These are phyloP conservation scores for Coemansia sp. DNA, from an alignment of 192 early-diverging fungal genomes.

Conservation along the genomic window DNA sequence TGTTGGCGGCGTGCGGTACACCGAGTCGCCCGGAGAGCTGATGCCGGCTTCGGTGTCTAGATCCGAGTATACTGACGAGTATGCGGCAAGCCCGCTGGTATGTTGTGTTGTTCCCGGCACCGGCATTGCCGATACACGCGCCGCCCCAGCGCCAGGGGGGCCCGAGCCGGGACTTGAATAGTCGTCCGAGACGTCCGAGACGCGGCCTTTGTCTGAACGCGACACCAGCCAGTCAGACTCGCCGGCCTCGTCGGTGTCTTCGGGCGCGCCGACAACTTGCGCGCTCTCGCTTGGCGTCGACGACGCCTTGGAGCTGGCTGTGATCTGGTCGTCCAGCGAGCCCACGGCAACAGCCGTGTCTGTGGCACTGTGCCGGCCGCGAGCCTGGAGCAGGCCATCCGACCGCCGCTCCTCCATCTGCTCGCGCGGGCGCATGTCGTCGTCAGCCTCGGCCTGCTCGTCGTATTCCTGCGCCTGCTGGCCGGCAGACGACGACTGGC, in stretches of 20 bases:
- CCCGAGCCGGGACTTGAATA: slow-evolving; percentile 31
- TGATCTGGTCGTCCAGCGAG: slow-evolving; percentile 31
- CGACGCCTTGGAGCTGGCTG: slow-evolving; percentile 23
- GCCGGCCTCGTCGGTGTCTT: slow-evolving; percentile 15
- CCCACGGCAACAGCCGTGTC: slow-evolving; percentile 43
- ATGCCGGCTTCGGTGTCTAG: slow-evolving; percentile 46
- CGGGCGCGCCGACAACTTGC: slow-evolving; percentile 9
- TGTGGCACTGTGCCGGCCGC: slow-evolving; percentile 13
- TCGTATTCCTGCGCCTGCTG: slow-evolving; percentile 4
- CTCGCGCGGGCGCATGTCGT: slow-evolving; percentile 2
- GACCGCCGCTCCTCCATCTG: neutral
- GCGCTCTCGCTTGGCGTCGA: slow-evolving; percentile 13
- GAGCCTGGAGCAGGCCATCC: neutral
- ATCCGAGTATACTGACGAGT: slow-evolving; percentile 36
- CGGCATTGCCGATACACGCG: slow-evolving; percentile 7
- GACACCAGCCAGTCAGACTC: slow-evolving; percentile 44
- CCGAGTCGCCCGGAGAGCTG: slow-evolving; percentile 48
- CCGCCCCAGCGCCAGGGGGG: slow-evolving; percentile 5
- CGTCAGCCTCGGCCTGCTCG: neutral
- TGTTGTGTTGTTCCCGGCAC: neutral
- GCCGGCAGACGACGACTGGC: neutral
- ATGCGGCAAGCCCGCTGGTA: slow-evolving; percentile 31
- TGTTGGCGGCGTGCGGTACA: slow-evolving; percentile 50
- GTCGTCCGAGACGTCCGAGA: slow-evolving; percentile 16
- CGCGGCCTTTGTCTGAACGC: slow-evolving; percentile 11